These are phyloP conservation scores for Cyclotella atomus DNA, from an alignment of 108 stramenopile genomes.

Conservation along the genomic window DNA sequence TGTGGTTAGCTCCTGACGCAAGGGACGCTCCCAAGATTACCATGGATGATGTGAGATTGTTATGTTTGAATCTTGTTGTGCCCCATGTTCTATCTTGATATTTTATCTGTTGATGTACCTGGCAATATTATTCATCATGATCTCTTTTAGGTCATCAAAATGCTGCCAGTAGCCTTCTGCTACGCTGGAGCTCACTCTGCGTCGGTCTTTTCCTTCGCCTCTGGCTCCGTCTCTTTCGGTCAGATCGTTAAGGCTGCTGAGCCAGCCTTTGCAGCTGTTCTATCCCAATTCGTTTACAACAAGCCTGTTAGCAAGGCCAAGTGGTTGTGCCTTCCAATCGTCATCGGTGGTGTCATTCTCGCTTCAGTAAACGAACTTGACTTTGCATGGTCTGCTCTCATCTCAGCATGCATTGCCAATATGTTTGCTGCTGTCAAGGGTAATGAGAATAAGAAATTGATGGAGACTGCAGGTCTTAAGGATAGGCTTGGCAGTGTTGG, in stretches of 20 bases:
- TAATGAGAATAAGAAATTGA: conserved; percentile 70
- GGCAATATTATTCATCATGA: neutral
- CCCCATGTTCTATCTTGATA: too few species aligned
- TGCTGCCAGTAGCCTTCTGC: conserved; percentile 71
- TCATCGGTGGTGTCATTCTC: conserved; percentile 68
- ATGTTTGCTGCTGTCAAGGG: conserved; percentile 64
- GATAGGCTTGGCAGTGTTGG: conserved; percentile 63
- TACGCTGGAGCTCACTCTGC: conserved; percentile 63
- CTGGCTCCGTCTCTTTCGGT: conserved; percentile 67
- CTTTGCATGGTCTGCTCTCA: conserved; percentile 59
- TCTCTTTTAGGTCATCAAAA: conserved; percentile 47
- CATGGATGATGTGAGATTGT: conserved; percentile 50
- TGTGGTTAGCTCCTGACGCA: conserved; percentile 68
- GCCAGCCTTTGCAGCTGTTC: conserved; percentile 69
- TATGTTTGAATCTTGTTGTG: too few species aligned
- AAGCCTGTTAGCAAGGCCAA: conserved; percentile 62
- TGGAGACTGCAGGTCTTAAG: conserved; percentile 68
- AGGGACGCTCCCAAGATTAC: conserved; percentile 47
- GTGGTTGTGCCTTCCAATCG: conserved; percentile 66
- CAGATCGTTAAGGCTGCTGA: conserved; percentile 78
- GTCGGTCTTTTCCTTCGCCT: conserved; percentile 65
- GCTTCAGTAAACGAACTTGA: conserved; percentile 66
- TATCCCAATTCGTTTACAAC: conserved; percentile 64
- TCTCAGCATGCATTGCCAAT: conserved; percentile 61
- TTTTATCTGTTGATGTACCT: neutral